A percentile compares a stretch with the other conserved stretches of the same genome.
These are phyloP conservation scores for Apiotrichum mycotoxinovorans DNA, from an alignment of 1,284 basidiomycete genomes.

Conservation along the genomic window DNA sequence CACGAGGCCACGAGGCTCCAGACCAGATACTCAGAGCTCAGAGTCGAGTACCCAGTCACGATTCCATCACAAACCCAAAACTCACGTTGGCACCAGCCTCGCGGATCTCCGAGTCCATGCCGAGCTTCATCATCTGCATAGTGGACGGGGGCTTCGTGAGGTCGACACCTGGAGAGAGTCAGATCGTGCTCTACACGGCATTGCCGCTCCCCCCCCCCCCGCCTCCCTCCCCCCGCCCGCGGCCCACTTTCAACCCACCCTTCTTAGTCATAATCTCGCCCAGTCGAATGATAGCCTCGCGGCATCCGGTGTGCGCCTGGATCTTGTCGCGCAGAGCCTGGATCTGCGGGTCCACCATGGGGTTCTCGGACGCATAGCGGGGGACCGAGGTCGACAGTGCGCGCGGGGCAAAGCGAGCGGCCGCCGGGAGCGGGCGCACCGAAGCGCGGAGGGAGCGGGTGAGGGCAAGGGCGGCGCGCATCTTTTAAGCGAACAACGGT, in stretches of 20 bases:
- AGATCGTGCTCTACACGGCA: too few species aligned
- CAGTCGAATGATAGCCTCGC: conserved; percentile 32
- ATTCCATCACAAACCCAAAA: too few species aligned
- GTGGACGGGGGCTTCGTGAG: conserved; percentile 31
- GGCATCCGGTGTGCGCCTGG: conserved; percentile 32
- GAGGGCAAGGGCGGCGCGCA: conserved; percentile 9
- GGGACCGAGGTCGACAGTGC: conserved; percentile 19
- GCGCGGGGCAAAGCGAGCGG: neutral
- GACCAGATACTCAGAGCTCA: neutral
- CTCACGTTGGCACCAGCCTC: conserved; percentile 37
- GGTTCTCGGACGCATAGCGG: conserved; percentile 28
- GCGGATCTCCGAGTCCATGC: conserved; percentile 38
- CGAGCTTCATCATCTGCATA: conserved; percentile 40
- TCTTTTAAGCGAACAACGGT: too few species aligned
- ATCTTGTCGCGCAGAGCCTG: conserved; percentile 36
- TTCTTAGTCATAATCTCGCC: conserved; percentile 38
- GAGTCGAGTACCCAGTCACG: too few species aligned
- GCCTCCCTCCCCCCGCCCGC: neutral
- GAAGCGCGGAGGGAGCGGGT: conserved; percentile 7
- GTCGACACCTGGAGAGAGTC: conserved; percentile 30
- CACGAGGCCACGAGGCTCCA: too few species aligned
- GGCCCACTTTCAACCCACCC: conserved; percentile 23
- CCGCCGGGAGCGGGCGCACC: neutral
- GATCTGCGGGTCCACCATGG: conserved; percentile 33
- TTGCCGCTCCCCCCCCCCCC: neutral